Evolutionary conservation across 345 rosid species (phyloP), one percentile per base, ranked within the genome.

Genomic region (Hirschfeldia incana): DNA sequence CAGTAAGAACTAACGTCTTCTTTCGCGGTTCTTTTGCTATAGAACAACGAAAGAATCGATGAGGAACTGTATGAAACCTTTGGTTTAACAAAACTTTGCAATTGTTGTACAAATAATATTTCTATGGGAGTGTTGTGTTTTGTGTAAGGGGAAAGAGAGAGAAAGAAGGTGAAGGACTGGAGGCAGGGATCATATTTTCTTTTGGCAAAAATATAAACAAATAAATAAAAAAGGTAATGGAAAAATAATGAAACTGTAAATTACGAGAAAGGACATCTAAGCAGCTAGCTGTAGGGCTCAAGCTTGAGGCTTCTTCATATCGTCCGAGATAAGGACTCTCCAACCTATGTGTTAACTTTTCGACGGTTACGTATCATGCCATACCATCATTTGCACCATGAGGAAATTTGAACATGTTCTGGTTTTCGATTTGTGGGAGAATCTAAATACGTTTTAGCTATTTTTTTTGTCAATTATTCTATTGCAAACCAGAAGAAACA

Each of bases 121-220:
- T 78, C 60, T 57, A 72, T 70, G 76, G 72, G 17, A 57, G 67
- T 61, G 55, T 44, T 44, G 49, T 46, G 21, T 67, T 59, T 32
- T 73, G 78, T 68, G 49, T 34, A 42, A 42, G 26, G 57, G 29
- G 8, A 33, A 55, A 53, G 78, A 74, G 64, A 68, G 74, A 70
- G 66, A 70, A 64, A 36, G 76, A 67, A 6, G 59, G 33, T 61
- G n/a, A 34, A 49, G 67, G 34, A 65, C 69, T 73, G 69, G 82
- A 79, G 78, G 67, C 71, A 74, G 46, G 70, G 83, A 79, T 79
- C 71, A 69, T 79, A 74, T 62, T 74, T 79, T 69, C 44, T 61
- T 74, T 79, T 62, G 36, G 39, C 67, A 5, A 61, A 65, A 55
- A 3, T 36, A 4, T 0, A 26, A 60, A n/a, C 4, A 13, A 70